These are phyloP conservation scores for Bruguiera gymnorhiza DNA, from an alignment of 345 rosid genomes.

Conservation along the genomic window DNA sequence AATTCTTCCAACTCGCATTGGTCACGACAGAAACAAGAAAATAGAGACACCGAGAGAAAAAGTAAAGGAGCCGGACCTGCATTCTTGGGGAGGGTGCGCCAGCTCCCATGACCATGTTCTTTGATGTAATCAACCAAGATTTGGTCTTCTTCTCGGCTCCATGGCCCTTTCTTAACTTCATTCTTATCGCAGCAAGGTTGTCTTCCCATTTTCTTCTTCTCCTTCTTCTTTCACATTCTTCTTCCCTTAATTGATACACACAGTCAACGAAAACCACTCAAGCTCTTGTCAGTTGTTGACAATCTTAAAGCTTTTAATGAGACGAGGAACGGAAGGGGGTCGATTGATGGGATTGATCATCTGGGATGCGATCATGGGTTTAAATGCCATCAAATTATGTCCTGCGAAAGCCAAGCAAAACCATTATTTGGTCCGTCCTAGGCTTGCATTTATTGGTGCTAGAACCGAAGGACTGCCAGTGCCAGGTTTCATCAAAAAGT, in stretches of 20 bases:
- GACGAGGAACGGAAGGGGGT: background rate
- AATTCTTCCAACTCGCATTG: background rate
- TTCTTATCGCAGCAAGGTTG: slow-evolving; percentile 81
- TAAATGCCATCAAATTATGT: background rate
- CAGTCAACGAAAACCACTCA: too few relatives aligned
- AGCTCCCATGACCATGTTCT: slow-evolving; percentile 74
- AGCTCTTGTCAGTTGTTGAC: background rate
- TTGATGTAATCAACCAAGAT: slow-evolving; percentile 65
- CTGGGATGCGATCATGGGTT: slow-evolving; percentile 2
- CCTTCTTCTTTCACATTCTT: background rate
- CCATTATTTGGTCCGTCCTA: background rate
- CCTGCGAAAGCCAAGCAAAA: background rate
- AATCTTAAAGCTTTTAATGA: background rate
- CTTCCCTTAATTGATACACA: background rate
- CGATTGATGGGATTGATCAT: slow-evolving; percentile 20
- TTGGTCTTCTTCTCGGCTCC: slow-evolving; percentile 86
- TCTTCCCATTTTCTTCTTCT: slow-evolving; percentile 52
- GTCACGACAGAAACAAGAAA: background rate
- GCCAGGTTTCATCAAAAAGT: slow-evolving; percentile 13
- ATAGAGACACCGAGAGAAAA: background rate
- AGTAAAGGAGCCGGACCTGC: slow-evolving; percentile 41
- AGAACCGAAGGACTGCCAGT: background rate
- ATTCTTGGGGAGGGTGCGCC: slow-evolving; percentile 88
- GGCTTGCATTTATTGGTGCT: slow-evolving; percentile 11
- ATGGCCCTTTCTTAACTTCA: slow-evolving; percentile 81